Conservation (phyloP, 257 asterid genomes). For the Plantago major region DNA sequence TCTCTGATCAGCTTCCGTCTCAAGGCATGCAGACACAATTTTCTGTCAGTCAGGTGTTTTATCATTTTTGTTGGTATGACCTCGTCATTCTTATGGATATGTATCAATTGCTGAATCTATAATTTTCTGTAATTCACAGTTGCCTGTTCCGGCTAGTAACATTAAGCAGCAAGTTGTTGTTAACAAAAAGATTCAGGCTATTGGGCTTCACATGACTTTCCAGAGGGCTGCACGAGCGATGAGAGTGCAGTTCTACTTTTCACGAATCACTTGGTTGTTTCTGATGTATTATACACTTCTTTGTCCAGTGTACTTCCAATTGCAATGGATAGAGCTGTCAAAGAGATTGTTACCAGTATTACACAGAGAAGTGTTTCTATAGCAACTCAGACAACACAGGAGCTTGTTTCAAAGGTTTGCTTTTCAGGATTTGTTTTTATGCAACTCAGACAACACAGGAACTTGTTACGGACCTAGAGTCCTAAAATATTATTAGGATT, state of each 20-base stretch:
- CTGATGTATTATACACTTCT: constrained; percentile 13
- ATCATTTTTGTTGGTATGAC: constrained; percentile 12
- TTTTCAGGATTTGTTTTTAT: background rate
- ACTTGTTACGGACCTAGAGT: too few species aligned
- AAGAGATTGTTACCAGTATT: constrained; percentile 81
- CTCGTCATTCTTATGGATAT: constrained; percentile 7
- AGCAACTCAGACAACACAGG: constrained; percentile 95
- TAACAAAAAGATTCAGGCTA: constrained; percentile 66
- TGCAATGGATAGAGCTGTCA: constrained; percentile 94
- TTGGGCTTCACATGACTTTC: constrained; percentile 70
- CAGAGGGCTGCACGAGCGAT: constrained; percentile 62
- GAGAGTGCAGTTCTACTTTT: constrained; percentile 8
- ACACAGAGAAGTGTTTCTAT: constrained; percentile 95
- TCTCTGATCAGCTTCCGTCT: constrained; percentile 83
- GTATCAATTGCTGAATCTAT: constrained; percentile 15
- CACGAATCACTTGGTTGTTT: background rate
- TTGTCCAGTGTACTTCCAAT: constrained; percentile 75
- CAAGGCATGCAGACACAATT: constrained; percentile 61
- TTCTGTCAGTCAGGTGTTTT: constrained; percentile 68
- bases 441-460: too few species aligned
- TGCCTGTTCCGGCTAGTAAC: constrained; percentile 65
- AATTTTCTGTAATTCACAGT: constrained; percentile 37
- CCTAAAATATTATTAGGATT: too few species aligned
- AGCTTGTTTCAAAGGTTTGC: constrained; percentile 85
- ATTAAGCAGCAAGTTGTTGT: constrained; percentile 87